Evolutionary conservation across 2,329 filamentous ascomycete species (phyloP).

Genomic region (Tolypocladium nubicola): DNA sequence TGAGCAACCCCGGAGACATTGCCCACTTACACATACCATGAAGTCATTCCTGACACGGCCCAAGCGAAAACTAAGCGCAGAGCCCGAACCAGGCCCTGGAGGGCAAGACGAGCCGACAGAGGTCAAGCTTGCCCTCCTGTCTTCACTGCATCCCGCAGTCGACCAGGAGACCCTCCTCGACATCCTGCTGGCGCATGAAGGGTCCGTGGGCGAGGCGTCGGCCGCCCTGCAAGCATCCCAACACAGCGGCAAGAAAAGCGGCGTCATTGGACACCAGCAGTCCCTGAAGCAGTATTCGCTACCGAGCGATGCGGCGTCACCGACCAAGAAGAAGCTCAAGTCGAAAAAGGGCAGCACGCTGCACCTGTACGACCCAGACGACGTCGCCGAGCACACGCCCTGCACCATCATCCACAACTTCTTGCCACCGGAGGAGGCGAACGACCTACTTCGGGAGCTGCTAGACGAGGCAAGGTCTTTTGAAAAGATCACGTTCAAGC

Average conservation of each 20-base stretch:
- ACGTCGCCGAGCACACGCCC: constrained; percentile 74
- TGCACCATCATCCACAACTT: constrained; percentile 93
- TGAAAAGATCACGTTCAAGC: constrained; percentile 61
- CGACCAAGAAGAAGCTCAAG: constrained; percentile 39
- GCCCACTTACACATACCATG: constrained; percentile 27
- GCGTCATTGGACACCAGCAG: constrained; percentile 45
- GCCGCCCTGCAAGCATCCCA: constrained; percentile 34
- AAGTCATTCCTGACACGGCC: constrained; percentile 44
- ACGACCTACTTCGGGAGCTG: constrained; percentile 64
- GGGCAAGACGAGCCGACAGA: constrained; percentile 72
- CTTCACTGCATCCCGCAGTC: constrained; percentile 60
- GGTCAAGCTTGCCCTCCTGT: constrained; percentile 73
- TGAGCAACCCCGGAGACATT: not conserved
- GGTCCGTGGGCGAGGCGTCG: constrained; percentile 59
- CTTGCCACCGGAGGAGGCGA: constrained; percentile 59
- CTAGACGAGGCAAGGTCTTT: constrained; percentile 64
- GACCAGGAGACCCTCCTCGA: constrained; percentile 65
- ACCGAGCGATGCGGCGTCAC: constrained; percentile 4
- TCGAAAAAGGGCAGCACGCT: constrained; percentile 74
- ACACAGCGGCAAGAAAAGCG: constrained; percentile 20
- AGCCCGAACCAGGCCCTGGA: constrained; percentile 13
- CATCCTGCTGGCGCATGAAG: constrained; percentile 64
- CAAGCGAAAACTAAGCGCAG: constrained; percentile 35
- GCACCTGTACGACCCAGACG: constrained; percentile 70
- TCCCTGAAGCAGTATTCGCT: constrained; percentile 46